Evolutionary conservation across 2,329 filamentous ascomycete species (phyloP), one percentile per base, ranked within the genome.

Genomic region (Phialemoniopsis sp.): DNA sequence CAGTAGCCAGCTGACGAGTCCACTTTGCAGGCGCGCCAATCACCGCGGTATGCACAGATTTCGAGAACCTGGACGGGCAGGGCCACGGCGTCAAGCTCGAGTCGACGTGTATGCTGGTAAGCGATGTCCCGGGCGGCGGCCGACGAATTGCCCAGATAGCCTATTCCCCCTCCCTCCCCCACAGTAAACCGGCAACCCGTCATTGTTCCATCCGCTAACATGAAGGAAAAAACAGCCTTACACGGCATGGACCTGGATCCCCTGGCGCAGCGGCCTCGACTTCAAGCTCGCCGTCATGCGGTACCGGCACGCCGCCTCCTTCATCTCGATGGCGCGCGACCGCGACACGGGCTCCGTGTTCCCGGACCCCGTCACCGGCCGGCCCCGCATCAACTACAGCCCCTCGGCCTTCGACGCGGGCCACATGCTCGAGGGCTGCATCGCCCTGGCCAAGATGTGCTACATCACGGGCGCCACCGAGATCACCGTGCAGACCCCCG

Each of bases 41-140:
- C 42, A 96, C 90, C 0, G 77, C 80, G 4, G 82, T 90, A 14
- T 83, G 87, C 46, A 78, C 73, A 32, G 80, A 86, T 39, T 88
- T 90, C 50, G 86, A 94, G 47, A 85, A 96, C 50, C 70, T 90
- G 1, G 89, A 95, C 57, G 78, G 78, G 6, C 71, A 81, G 32
- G 88, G 89, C 41, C 88, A 96, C 52, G 91, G 91, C 30, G 73
- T 75, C 36, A 95, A 94, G 59, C 68, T 96, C 19, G 89, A 96
- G 67, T 72, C 81, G 9, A 78, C 78, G 2, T 77, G 76, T 52
- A 90, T 93, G 85, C 49, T 80, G 40, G 73, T 76, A 54, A 53
- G 71, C 21, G 21, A 26, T 26, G 10, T 10, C 21, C 21, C 21
- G 21, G 21, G 10, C 6, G n/a, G n/a, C n/a, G n/a, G n/a, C n/a